Evolutionary conservation across 768 basidiomycete genomes (phyloP).

Genomic region (Mycena rosella): DNA sequence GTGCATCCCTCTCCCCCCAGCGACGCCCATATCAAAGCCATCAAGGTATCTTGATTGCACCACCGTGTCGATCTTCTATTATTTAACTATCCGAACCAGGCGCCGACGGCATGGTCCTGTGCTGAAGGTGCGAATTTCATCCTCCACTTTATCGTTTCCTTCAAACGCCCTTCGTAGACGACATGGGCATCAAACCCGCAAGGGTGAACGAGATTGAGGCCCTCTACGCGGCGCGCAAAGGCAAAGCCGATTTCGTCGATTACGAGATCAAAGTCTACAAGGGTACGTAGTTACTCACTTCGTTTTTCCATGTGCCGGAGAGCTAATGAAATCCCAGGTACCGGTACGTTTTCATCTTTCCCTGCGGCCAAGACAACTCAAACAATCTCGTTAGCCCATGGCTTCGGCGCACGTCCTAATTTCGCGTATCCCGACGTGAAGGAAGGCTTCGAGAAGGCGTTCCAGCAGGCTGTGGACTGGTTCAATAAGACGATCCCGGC

Average conservation of each 20-base stretch:
- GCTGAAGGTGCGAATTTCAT: constrained; percentile 14
- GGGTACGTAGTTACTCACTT: constrained; percentile 45
- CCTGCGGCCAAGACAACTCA: background rate
- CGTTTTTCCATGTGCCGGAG: background rate
- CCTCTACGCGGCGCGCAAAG: constrained; percentile 51
- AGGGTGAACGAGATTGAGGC: constrained; percentile 47
- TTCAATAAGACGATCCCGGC: constrained; percentile 56
- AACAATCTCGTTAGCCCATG: constrained; percentile 46
- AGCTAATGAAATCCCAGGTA: constrained; percentile 10
- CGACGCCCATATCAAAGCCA: constrained; percentile 21
- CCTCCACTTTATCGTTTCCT: background rate
- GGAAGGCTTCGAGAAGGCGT: constrained; percentile 56
- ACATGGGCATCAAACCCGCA: constrained; percentile 26
- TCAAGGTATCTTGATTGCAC: constrained; percentile 6
- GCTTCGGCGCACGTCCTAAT: constrained; percentile 60
- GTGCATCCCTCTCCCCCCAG: constrained; percentile 24
- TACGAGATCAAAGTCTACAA: constrained; percentile 61
- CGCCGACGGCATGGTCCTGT: constrained; percentile 29
- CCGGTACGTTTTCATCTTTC: constrained; percentile 6
- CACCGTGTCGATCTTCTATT: background rate
- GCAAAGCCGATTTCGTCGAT: constrained; percentile 52
- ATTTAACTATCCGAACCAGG: constrained; percentile 1
- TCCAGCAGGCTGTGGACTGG: constrained; percentile 59
- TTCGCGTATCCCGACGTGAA: constrained; percentile 53
- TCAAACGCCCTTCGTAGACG: constrained; percentile 13